Conservation (phyloP, 139 green algal species). For the Spirogloea muscicola region DNA sequence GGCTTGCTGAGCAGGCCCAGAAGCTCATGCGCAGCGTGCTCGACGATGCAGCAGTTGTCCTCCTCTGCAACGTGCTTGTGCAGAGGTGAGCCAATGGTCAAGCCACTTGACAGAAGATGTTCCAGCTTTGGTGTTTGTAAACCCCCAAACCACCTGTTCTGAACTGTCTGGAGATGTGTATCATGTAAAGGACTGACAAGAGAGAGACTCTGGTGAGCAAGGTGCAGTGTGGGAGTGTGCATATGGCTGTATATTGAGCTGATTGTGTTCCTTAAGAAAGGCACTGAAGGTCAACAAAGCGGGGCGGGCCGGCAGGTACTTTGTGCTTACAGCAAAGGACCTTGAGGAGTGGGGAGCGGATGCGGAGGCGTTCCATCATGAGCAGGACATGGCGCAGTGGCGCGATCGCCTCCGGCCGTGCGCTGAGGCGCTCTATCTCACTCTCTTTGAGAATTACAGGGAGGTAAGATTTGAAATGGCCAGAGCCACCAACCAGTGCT, state of each 20-base stretch:
- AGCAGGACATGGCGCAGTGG: conserved; percentile 54
- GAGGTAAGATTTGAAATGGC: no score
- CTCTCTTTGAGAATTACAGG: conserved; percentile 51
- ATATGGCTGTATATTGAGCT: no score
- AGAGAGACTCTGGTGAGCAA: no score
- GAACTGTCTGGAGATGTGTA: no score
- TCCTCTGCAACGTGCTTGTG: conserved; percentile 25
- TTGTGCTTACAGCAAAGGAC: conserved; percentile 51
- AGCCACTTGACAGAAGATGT: no score
- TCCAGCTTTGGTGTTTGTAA: no score
- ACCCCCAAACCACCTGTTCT: no score
- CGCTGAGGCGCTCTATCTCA: conserved; percentile 55
- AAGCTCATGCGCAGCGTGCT: conserved; percentile 10
- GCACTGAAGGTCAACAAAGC: no score
- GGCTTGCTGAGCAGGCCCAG: conserved; percentile 9
- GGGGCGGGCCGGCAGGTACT: conserved; percentile 41
- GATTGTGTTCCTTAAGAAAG: no score
- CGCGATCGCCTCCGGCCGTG: conserved; percentile 64
- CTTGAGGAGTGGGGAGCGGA: conserved; percentile 64
- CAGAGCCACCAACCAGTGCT: no score
- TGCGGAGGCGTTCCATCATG: conserved; percentile 70
- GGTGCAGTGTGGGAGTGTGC: no score
- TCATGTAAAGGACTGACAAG: no score
- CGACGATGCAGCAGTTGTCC: neutral
- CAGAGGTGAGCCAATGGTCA: conserved; percentile 45